Evolutionary conservation across 169 alveolate genomes (phyloP).

Genomic region (Plasmodium falciparum): DNA sequence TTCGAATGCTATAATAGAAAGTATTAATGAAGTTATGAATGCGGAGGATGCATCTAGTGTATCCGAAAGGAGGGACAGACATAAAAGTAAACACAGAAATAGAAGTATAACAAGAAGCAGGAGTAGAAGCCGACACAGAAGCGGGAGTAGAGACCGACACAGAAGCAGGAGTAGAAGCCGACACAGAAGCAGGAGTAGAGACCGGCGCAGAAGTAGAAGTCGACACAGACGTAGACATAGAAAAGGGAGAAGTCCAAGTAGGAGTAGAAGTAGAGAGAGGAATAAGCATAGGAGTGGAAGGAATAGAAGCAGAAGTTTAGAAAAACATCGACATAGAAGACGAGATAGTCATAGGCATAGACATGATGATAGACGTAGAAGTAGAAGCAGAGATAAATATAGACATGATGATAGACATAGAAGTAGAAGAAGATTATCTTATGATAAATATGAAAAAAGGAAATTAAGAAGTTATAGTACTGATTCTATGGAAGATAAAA

Average conservation of each 20-base stretch:
- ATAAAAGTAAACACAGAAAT: constrained; percentile 22
- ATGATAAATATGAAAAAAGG: neutral
- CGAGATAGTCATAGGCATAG: neutral
- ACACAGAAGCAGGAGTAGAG: constrained; percentile 21
- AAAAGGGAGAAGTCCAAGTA: constrained; percentile 2
- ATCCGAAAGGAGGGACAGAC: constrained; percentile 3
- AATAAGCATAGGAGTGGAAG: constrained; percentile 1
- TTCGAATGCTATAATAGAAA: neutral
- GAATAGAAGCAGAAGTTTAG: constrained; percentile 12
- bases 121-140: constrained; percentile 49
- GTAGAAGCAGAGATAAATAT: constrained; percentile 17
- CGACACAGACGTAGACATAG: constrained; percentile 23
- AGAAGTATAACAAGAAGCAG: constrained; percentile 41
- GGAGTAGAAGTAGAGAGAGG: neutral
- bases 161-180: constrained; percentile 33
- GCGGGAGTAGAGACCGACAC: constrained; percentile 29
- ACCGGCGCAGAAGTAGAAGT: constrained; percentile 15
- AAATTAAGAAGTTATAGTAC: neutral
- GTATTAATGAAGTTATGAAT: constrained; percentile 8
- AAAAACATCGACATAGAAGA: constrained; percentile 5
- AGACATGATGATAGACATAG: constrained; percentile 1
- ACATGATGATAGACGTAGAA: neutral
- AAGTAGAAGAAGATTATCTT: neutral
- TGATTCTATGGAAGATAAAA: neutral
- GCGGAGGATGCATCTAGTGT: neutral